A percentile compares a stretch with the other conserved stretches of the same genome.
phyloP scores from a whole-genome alignment of 495 filamentous ascomycete species.

The Lasiosphaeria miniovina region DNA sequence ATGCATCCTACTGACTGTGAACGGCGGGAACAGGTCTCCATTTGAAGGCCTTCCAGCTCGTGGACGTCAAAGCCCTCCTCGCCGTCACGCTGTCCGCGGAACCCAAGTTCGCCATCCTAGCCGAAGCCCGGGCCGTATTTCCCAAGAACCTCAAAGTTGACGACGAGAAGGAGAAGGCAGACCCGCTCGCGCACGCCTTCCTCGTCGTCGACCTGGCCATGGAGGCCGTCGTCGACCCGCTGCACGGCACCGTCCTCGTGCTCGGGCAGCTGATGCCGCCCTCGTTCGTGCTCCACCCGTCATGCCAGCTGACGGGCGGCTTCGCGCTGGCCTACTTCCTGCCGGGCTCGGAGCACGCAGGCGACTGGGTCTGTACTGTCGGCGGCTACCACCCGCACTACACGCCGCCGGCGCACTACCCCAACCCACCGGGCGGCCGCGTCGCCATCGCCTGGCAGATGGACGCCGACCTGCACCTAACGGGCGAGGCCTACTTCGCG shows the following conservation, averaged over 20 bases:
- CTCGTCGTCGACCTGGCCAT: neutral
- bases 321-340: neutral
- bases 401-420: slow-evolving; percentile 1
- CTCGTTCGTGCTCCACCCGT: neutral
- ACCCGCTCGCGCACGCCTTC: too few species aligned
- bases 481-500: slow-evolving; percentile 8
- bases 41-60: neutral
- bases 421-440: neutral
- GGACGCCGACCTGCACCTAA: neutral
- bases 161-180: neutral
- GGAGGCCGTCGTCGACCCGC: neutral
- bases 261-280: slow-evolving; percentile 11
- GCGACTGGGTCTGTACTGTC: neutral
- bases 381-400: slow-evolving; percentile 6
- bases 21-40: neutral
- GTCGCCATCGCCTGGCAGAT: slow-evolving; percentile 3
- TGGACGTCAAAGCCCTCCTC: neutral
- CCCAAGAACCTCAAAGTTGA: neutral
- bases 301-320: neutral
- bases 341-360: neutral
- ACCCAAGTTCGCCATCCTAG: neutral
- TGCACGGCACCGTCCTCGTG: neutral
- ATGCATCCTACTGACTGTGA: too few species aligned
- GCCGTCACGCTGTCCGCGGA: neutral
- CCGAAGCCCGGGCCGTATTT: neutral